Conservation (phyloP, 1,284 basidiomycete genomes). For the Rhodotorula glutinis region DNA sequence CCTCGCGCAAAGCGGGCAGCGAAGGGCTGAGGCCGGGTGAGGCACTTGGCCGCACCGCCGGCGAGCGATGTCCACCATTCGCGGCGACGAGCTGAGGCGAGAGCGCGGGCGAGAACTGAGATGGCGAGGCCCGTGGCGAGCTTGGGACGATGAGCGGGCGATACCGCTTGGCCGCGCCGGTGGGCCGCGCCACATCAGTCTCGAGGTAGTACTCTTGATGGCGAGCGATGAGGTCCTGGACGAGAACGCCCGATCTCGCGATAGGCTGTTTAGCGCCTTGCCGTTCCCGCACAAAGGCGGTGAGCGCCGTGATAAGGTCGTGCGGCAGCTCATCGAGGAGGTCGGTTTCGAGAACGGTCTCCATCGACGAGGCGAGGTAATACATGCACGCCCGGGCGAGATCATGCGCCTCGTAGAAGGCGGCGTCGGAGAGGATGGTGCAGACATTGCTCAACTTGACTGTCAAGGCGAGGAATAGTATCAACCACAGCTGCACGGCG, state of each 20-base stretch:
- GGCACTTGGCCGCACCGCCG: background rate
- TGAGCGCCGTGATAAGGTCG: slow-evolving; percentile 66
- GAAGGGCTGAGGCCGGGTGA: slow-evolving; percentile 19
- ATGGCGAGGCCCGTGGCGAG: slow-evolving; percentile 56
- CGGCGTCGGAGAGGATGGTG: slow-evolving; percentile 76
- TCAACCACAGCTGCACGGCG: background rate
- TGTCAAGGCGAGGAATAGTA: slow-evolving; percentile 49
- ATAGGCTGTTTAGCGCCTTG: slow-evolving; percentile 65
- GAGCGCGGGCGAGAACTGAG: slow-evolving; percentile 38
- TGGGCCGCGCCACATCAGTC: slow-evolving; percentile 73
- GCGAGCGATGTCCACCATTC: slow-evolving; percentile 2
- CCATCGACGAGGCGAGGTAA: slow-evolving; percentile 80
- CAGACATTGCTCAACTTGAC: slow-evolving; percentile 75
- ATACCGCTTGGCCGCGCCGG: slow-evolving; percentile 53
- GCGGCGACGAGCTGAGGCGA: slow-evolving; percentile 29
- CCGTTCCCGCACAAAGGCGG: slow-evolving; percentile 58
- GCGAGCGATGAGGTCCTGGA: slow-evolving; percentile 61
- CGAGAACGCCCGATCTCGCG: slow-evolving; percentile 60
- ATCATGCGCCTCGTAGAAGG: slow-evolving; percentile 68
- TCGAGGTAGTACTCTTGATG: slow-evolving; percentile 72
- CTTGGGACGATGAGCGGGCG: slow-evolving; percentile 44
- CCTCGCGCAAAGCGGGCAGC: slow-evolving; percentile 28
- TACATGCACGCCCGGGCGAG: slow-evolving; percentile 72
- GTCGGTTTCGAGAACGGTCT: slow-evolving; percentile 76
- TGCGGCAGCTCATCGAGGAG: slow-evolving; percentile 70